Evolutionary conservation across 192 early-diverging fungal genomes (phyloP).

Genomic region (Coemansia sp.): DNA sequence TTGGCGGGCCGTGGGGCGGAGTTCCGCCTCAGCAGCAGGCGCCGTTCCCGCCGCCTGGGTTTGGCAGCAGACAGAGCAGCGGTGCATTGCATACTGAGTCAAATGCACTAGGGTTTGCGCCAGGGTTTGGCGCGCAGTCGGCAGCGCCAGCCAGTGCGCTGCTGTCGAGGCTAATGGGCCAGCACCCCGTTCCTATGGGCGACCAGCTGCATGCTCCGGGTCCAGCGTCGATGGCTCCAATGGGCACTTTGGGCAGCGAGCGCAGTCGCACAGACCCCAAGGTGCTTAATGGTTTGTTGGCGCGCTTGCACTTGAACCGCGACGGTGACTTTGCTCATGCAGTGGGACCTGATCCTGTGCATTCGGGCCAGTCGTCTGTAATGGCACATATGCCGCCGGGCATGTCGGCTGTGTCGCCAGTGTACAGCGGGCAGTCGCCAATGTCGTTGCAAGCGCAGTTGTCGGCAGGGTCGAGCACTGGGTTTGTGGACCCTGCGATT

Average conservation of each 20-base stretch:
- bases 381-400: constrained; percentile 2
- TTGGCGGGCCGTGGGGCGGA: constrained; percentile 18
- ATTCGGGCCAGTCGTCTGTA: background rate
- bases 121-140: background rate
- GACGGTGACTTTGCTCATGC: background rate
- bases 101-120: background rate
- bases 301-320: constrained; percentile 34
- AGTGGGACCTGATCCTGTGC: background rate
- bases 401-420: background rate
- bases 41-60: constrained; percentile 43
- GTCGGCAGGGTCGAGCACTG: constrained; percentile 1
- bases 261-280: constrained; percentile 29
- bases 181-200: background rate
- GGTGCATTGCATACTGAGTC: constrained; percentile 15
- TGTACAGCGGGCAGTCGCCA: background rate
- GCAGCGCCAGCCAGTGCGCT: constrained; percentile 15
- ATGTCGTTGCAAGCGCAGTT: background rate
- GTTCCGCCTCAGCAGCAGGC: constrained; percentile 12
- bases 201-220: no score
- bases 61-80: constrained; percentile 21
- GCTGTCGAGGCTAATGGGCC: constrained; percentile 38
- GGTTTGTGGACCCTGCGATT: constrained; percentile 45
- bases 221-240: background rate
- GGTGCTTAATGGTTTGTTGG: constrained; percentile 40
- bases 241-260: constrained; percentile 16